Conservation (phyloP, 805 yeast genomes). For the Teunomyces gatunensis region DNA sequence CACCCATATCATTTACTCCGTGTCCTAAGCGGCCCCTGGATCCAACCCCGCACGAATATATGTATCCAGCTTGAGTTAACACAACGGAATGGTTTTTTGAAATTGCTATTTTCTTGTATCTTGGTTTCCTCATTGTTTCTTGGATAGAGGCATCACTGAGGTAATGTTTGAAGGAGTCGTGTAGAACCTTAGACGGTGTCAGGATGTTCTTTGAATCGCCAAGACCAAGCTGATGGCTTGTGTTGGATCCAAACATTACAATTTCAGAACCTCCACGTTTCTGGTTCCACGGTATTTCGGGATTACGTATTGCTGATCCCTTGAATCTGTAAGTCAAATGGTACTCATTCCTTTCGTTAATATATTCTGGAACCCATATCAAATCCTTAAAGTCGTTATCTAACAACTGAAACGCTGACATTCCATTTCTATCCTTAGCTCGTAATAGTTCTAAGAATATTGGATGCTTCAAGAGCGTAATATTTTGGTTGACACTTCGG, state of each 20-base stretch:
- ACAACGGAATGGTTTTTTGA: constrained; percentile 67
- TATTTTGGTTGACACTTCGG: constrained; percentile 14
- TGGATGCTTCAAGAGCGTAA: constrained; percentile 13
- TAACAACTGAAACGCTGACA: constrained; percentile 70
- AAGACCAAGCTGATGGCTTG: constrained; percentile 61
- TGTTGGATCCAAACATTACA: constrained; percentile 61
- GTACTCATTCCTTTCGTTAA: constrained; percentile 33
- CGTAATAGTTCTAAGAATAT: constrained; percentile 40
- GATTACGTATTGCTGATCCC: constrained; percentile 8
- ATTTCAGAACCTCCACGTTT: constrained; percentile 57
- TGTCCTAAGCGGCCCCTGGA: constrained; percentile 72
- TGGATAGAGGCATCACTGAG: constrained; percentile 8
- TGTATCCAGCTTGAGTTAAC: constrained; percentile 52
- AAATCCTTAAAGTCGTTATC: constrained; percentile 45
- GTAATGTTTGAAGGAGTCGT: constrained; percentile 20
- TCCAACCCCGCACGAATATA: constrained; percentile 65
- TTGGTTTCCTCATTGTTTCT: constrained; percentile 29
- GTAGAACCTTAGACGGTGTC: constrained; percentile 40
- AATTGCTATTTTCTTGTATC: constrained; percentile 48
- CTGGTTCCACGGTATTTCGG: constrained; percentile 34
- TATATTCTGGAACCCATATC: constrained; percentile 42
- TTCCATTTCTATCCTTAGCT: constrained; percentile 65
- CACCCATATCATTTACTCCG: constrained; percentile 26
- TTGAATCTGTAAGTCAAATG: constrained; percentile 24
- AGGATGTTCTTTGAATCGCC: constrained; percentile 54